Conservation (phyloP, 2,329 filamentous ascomycete species). For the Fusarium torreyae region DNA sequence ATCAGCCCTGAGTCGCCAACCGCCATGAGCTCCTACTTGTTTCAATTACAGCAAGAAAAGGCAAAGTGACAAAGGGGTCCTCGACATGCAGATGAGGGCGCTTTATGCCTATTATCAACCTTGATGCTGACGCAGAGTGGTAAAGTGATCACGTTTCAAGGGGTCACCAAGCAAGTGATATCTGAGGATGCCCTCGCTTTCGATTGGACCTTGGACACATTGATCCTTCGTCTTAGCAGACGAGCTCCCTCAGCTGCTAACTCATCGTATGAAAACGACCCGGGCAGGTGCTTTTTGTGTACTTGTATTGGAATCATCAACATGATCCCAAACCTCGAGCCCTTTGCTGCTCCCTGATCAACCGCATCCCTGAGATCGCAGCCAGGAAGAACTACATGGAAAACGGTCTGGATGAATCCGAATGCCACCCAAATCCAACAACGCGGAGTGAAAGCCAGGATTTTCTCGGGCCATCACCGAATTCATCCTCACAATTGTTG, state of each 20-base stretch:
- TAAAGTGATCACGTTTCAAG: slow-evolving; percentile 1
- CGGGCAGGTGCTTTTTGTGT: neutral
- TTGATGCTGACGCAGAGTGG: neutral
- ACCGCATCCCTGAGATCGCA: slow-evolving; percentile 4
- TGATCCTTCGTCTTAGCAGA: neutral
- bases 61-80: neutral
- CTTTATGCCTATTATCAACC: neutral
- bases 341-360: neutral
- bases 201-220: neutral
- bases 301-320: neutral
- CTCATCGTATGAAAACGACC: neutral
- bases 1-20: too few relatives aligned
- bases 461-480: neutral
- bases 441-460: neutral
- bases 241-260: neutral
- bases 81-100: neutral
- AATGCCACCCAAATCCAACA: neutral
- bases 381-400: neutral
- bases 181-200: neutral
- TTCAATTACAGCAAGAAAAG: neutral
- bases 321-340: neutral
- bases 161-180: neutral
- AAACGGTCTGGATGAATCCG: neutral
- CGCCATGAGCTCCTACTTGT: neutral
- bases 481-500: neutral